Evolutionary conservation across 306 rosid genomes (phyloP), one percentile per base, ranked within the genome.

Genomic region (Acacia acuminata): DNA sequence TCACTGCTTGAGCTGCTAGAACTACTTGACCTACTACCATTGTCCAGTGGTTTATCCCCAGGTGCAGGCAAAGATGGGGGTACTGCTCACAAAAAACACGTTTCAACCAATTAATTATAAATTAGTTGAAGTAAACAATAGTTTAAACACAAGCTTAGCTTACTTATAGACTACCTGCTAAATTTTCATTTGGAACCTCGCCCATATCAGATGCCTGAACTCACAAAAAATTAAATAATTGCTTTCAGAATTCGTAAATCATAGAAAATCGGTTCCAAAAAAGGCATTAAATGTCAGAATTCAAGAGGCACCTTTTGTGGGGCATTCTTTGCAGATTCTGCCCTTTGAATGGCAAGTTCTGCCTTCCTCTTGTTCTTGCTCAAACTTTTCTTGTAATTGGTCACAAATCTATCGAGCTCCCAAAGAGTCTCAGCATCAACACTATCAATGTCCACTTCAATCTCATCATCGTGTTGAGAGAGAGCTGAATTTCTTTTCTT

Each of bases 401-500:
- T 92, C 51, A 96, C 96, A 86, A 90, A 92, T 87, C 98, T 91
- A 86, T 96, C 99, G 63, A 93, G 99, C 89, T 96, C 98, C 99
- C 97, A 96, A 47, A 96, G 94, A 24, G 96, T 96, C 88, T 93
- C 98, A 45, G 90, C 86, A 86, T 96, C 98, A 75, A 96, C 96
- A 1, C 91, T 93, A 87, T 93, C 98, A 77, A 96, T 92, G 80
- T 96, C 97, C 84, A 96, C 99, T 87, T 96, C 99, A 84, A 96
- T 90, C 81, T 96, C 98, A 79, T 91, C 99, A 66, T 93, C 99
- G 73, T 92, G 91, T 80, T 93, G 99, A 1, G 16, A 22, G 11
- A 94, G 89, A 1, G 90, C 86, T n/a, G 91, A 90, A 88, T 91
- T 96, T 82, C 94, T 89, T 86, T 85, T 94, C 88, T 90, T 94